Percentiles rank a stretch among this genome's conserved stretches.
Evolutionary conservation across 2,329 filamentous ascomycete genomes (phyloP).

Genomic region (Lasiodiplodia citricola): DNA sequence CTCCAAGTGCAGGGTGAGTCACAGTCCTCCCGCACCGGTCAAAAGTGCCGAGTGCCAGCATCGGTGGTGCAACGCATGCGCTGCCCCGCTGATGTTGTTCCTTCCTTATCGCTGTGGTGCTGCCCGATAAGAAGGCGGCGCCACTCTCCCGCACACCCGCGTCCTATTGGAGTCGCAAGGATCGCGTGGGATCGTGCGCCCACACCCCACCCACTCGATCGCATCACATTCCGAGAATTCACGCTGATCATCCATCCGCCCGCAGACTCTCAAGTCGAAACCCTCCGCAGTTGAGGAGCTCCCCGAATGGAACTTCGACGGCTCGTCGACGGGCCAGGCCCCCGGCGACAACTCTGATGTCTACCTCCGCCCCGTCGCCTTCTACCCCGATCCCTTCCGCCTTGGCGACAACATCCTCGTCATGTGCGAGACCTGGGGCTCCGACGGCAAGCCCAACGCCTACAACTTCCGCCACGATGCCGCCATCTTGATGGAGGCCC

Average conservation of each 20-base stretch:
- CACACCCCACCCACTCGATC: conserved; percentile 27
- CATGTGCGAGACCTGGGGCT: conserved; percentile 91
- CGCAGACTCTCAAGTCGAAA: conserved; percentile 67
- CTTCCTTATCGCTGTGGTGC: conserved; percentile 37
- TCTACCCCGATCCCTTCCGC: conserved; percentile 92
- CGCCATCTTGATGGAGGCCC: conserved; percentile 84
- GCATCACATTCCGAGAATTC: conserved; percentile 22
- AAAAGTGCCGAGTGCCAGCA: conserved; percentile 15
- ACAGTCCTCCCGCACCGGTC: conserved; percentile 30
- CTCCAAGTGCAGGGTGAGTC: conserved; percentile 93
- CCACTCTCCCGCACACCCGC: conserved; percentile 27
- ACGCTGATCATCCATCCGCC: conserved; percentile 26
- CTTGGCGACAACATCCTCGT: conserved; percentile 90
- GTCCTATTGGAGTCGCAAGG: conserved; percentile 16
- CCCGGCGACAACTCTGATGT: conserved; percentile 96
- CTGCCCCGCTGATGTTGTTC: conserved; percentile 1
- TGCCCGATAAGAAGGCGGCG: conserved; percentile 36
- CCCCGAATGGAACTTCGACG: conserved; percentile 82
- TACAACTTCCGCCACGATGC: conserved; percentile 97
- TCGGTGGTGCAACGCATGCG: conserved; percentile 25
- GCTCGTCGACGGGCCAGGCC: conserved; percentile 90
- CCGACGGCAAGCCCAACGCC: conserved; percentile 94
- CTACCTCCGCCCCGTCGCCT: conserved; percentile 88
- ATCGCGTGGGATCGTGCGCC: conserved; percentile 23
- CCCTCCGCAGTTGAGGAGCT: conserved; percentile 66